These are phyloP conservation scores for Phalaenopsis aphrodite DNA, from an alignment of 106 monocot genomes.

Conservation along the genomic window DNA sequence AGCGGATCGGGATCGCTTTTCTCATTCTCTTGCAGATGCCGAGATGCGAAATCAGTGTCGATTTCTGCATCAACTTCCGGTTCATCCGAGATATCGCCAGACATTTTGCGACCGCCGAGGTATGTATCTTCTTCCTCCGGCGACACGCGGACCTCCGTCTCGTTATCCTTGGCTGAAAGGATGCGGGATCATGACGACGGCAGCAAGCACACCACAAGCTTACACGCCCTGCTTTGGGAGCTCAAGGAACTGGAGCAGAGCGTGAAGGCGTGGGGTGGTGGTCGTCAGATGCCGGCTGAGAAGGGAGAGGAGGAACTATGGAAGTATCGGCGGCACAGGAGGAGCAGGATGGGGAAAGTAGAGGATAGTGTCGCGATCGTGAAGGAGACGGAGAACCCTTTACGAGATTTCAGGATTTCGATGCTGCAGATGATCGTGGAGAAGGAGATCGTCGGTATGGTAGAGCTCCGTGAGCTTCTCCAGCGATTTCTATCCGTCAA, in stretches of 20 bases:
- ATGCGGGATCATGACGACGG: background rate
- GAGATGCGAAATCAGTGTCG: conserved; percentile 34
- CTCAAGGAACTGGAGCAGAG: conserved; percentile 50
- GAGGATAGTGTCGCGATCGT: conserved; percentile 61
- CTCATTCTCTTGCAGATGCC: conserved; percentile 45
- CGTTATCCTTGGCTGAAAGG: conserved; percentile 9
- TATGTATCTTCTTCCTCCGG: conserved; percentile 10
- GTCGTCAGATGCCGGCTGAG: background rate
- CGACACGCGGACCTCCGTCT: conserved; percentile 15
- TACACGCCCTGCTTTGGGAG: conserved; percentile 51
- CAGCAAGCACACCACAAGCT: conserved; percentile 15
- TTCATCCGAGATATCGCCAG: conserved; percentile 10
- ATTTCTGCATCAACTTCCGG: conserved; percentile 17
- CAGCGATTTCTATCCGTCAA: conserved; percentile 45
- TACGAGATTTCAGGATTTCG: conserved; percentile 50
- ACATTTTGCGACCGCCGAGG: background rate
- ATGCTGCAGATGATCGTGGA: conserved; percentile 82
- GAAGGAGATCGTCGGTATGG: conserved; percentile 43
- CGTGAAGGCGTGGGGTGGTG: conserved; percentile 22
- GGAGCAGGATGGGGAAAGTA: conserved; percentile 13
- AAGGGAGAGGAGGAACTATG: background rate
- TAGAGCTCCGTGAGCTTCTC: conserved; percentile 42
- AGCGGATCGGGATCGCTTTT: conserved; percentile 17
- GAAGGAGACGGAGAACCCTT: conserved; percentile 53
- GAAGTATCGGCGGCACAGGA: background rate